A percentile compares a stretch with the other conserved stretches of the same genome.
phyloP scores from a whole-genome alignment of 2,329 filamentous ascomycete species.

The Aplosporella prunicola region DNA sequence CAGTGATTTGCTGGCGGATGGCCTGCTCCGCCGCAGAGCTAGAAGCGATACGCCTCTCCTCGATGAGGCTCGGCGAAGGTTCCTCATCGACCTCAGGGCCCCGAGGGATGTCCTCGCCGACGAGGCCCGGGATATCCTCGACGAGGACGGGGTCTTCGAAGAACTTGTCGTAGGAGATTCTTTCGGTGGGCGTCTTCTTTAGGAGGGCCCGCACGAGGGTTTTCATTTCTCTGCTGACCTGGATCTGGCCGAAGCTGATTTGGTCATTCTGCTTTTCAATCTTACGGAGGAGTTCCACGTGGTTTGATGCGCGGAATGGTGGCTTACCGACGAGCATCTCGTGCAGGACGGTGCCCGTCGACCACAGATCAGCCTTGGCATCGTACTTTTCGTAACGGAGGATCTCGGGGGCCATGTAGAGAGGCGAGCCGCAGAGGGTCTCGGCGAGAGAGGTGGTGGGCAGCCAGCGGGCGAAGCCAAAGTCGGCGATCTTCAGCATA shows the following conservation, averaged over 20 bases:
- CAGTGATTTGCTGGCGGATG: neutral
- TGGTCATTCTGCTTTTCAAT: slow-evolving; percentile 83
- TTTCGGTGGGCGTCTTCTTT: slow-evolving; percentile 75
- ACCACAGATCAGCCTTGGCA: slow-evolving; percentile 95
- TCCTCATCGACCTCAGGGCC: too few relatives aligned
- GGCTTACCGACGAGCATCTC: slow-evolving; percentile 90
- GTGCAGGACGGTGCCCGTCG: slow-evolving; percentile 86
- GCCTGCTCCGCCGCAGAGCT: slow-evolving; percentile 2
- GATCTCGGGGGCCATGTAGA: slow-evolving; percentile 99
- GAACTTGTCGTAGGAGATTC: slow-evolving; percentile 77
- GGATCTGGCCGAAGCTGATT: slow-evolving; percentile 67
- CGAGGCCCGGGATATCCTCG: slow-evolving; percentile 67
- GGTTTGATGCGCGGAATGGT: slow-evolving; percentile 85
- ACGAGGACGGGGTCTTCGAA: slow-evolving; percentile 67
- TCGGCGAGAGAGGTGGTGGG: slow-evolving; percentile 88
- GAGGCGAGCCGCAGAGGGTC: slow-evolving; percentile 87
- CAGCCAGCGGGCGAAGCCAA: slow-evolving; percentile 91
- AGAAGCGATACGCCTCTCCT: slow-evolving; percentile 1
- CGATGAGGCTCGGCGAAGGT: slow-evolving; percentile 2
- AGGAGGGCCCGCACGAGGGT: slow-evolving; percentile 68
- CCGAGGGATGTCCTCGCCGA: slow-evolving; percentile 64
- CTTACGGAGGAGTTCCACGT: slow-evolving; percentile 84
- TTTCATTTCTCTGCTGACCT: slow-evolving; percentile 69
- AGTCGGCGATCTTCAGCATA: slow-evolving; percentile 96
- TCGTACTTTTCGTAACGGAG: slow-evolving; percentile 95